Evolutionary conservation across 2,329 filamentous ascomycete genomes (phyloP), one percentile per base, ranked within the genome.

Genomic region (Xylaria multiplex): DNA sequence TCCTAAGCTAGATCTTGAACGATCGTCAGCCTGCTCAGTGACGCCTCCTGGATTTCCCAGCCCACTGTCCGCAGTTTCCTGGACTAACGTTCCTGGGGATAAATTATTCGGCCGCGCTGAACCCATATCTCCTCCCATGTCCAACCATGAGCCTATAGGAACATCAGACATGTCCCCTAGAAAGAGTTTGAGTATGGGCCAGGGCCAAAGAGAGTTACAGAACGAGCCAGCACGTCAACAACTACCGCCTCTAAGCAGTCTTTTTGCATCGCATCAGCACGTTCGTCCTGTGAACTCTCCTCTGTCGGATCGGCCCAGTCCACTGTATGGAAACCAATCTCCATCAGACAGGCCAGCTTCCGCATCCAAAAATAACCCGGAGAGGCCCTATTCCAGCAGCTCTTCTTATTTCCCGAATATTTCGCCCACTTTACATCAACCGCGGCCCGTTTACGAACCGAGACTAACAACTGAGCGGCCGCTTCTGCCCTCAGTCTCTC

Each of bases 61-160:
- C 76, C 83, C 84, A 65, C 82, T 81, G 62, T 81, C 81, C 59
- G 82, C 83, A 19, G 81, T 81, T 35, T 82, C 81, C 73, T 81
- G 81, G 11, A 82, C 81, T 57, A 81, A 79, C 75, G 79, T 79
- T 27, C 79, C 79, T 58, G 82, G 81, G 72, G 83, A 84, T 69
- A 79, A 80, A 72, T 75, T 78, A 63, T 84, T 83, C 82, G 79
- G 78, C 58, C 78, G 78, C 57, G 75, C 77, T 67, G 76, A 78
- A 65, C 81, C 82, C 65, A 78, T 84, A 68, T 85, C 85, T 68
- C 82, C 85, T 75, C 83, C 84, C 71, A 88, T 88, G 86, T 85
- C 85, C 74, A 83, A 80, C 77, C 84, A 87, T 86, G 86, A 86
- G 64, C 83, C 81, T 69, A 75, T 77, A 69, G 74, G 79, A 68